Evolutionary conservation across 257 asterid genomes (phyloP).

Genomic region (Prunella vulgaris): DNA sequence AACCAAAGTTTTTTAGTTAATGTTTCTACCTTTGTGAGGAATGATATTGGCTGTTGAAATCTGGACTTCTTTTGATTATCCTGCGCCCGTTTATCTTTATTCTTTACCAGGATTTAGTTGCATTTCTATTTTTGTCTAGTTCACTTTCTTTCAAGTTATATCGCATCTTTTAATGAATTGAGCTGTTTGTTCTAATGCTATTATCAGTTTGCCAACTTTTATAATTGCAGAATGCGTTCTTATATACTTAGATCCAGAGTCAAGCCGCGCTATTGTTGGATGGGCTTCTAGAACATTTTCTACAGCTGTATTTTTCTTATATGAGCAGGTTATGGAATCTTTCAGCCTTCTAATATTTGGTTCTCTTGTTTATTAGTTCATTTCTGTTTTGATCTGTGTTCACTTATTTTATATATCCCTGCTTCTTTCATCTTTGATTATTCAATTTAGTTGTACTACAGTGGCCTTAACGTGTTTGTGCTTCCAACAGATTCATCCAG

Average conservation of each 20-base stretch:
- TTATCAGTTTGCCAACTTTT: conserved; percentile 98
- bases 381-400: background rate
- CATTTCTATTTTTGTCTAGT: background rate
- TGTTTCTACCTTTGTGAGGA: background rate
- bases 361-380: conserved; percentile 5
- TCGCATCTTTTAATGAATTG: conserved; percentile 9
- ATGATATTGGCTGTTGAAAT: background rate
- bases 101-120: background rate
- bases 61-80: background rate
- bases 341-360: conserved; percentile 10
- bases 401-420: background rate
- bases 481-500: conserved; percentile 73
- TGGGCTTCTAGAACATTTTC: conserved; percentile 92
- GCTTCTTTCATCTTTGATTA: conserved; percentile 10
- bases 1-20: background rate
- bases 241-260: conserved; percentile 90
- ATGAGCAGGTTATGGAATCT: conserved; percentile 78
- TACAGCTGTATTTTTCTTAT: conserved; percentile 85
- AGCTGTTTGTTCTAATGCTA: conserved; percentile 50
- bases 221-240: conserved; percentile 99
- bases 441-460: conserved; percentile 6
- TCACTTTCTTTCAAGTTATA: background rate
- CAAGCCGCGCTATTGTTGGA: conserved; percentile 68
- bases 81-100: background rate
- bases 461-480: conserved; percentile 13